Percentiles rank a stretch among this genome's conserved stretches.
These are phyloP conservation scores for Aspergillus quadricinctus DNA, from an alignment of 2,329 filamentous ascomycete genomes.

Conservation along the genomic window DNA sequence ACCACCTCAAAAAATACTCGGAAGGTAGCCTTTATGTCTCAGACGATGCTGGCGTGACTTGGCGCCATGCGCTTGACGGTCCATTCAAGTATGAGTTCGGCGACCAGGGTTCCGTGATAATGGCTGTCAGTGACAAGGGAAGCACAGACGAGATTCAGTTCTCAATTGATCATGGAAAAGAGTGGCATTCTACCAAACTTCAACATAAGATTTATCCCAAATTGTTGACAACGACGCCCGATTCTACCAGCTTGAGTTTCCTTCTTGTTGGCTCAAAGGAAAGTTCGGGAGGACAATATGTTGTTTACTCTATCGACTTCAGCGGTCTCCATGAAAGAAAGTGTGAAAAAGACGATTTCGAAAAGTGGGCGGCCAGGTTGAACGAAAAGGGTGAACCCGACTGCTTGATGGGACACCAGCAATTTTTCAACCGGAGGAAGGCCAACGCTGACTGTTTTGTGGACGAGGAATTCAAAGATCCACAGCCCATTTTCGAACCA, in stretches of 20 bases:
- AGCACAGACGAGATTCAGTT: conserved; percentile 63
- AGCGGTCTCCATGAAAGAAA: conserved; percentile 72
- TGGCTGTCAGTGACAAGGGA: conserved; percentile 69
- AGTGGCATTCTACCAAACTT: conserved; percentile 70
- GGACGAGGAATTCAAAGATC: conserved; percentile 77
- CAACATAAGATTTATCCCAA: conserved; percentile 66
- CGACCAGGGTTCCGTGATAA: conserved; percentile 81
- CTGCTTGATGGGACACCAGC: conserved; percentile 94
- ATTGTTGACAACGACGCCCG: conserved; percentile 79
- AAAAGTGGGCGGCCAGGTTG: conserved; percentile 80
- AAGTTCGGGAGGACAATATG: conserved; percentile 48
- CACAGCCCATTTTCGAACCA: conserved; percentile 62
- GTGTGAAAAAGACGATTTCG: conserved; percentile 68
- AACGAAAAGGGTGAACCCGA: conserved; percentile 75
- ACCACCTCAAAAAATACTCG: conserved; percentile 63
- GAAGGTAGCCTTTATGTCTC: conserved; percentile 83
- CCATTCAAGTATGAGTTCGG: conserved; percentile 96
- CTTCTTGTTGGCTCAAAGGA: conserved; percentile 65
- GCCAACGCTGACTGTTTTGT: conserved; percentile 86
- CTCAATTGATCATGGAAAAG: conserved; percentile 83
- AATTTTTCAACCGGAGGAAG: conserved; percentile 80
- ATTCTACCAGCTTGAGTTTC: conserved; percentile 91
- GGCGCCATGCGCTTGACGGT: conserved; percentile 68
- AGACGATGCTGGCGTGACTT: conserved; percentile 82
- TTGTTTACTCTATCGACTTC: conserved; percentile 78